These are phyloP conservation scores for Gossypium rotundifolium DNA, from an alignment of 345 rosid species.

Conservation along the genomic window DNA sequence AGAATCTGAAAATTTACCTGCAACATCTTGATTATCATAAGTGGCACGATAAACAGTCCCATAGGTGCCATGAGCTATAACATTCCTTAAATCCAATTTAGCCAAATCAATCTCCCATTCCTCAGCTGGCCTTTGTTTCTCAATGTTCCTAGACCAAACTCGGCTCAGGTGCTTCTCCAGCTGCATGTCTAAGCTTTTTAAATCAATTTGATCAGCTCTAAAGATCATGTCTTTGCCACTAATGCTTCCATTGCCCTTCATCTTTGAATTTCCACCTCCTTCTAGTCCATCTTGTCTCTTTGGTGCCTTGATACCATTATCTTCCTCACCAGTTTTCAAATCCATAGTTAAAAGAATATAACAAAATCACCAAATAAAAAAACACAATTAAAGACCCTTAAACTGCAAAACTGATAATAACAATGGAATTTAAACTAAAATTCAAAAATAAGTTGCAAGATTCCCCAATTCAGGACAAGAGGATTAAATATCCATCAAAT, in stretches of 20 bases:
- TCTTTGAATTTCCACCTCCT: conserved; percentile 28
- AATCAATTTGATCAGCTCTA: conserved; percentile 78
- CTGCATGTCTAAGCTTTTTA: conserved; percentile 81
- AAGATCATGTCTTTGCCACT: conserved; percentile 63
- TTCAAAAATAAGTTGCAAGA: background rate
- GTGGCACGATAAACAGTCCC: conserved; percentile 71
- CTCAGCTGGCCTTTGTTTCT: conserved; percentile 47
- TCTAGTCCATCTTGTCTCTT: conserved; percentile 15
- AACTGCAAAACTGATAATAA: background rate
- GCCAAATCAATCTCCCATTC: conserved; percentile 94
- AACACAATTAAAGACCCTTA: background rate
- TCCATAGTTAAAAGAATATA: conserved; percentile 28
- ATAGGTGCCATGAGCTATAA: conserved; percentile 75
- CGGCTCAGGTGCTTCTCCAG: conserved; percentile 85
- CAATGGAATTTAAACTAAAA: background rate
- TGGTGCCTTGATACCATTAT: conserved; percentile 17
- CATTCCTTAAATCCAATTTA: conserved; percentile 51
- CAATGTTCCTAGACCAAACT: conserved; percentile 72
- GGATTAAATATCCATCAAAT: conserved; percentile 4
- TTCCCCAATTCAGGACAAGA: background rate
- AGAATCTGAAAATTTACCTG: conserved; percentile 40
- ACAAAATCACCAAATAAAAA: conserved; percentile 6
- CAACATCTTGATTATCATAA: conserved; percentile 78
- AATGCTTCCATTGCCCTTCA: conserved; percentile 37
- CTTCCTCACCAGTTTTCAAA: conserved; percentile 34